Percentiles rank a stretch among this genome's conserved stretches.
phyloP scores from a whole-genome alignment of 2,329 filamentous ascomycete species.

The Talaromyces funiculosus region DNA sequence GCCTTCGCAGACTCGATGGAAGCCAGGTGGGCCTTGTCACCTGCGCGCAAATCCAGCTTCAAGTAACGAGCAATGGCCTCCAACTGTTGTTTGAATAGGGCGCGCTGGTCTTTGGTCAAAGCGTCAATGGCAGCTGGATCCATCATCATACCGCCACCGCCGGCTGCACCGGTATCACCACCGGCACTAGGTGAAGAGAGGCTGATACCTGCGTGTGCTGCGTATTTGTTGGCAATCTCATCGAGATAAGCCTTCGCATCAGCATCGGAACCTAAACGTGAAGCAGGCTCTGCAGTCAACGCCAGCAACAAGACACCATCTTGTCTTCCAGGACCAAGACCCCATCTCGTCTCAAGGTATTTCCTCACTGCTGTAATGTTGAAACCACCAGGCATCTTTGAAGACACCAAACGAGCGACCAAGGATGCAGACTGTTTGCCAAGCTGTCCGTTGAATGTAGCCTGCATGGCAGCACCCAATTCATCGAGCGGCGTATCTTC shows the following conservation, averaged over 20 bases:
- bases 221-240: constrained; percentile 83
- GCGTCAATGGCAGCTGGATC: constrained; percentile 95
- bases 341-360: constrained; percentile 92
- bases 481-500: constrained; percentile 97
- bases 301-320: constrained; percentile 84
- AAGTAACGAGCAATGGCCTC: constrained; percentile 92
- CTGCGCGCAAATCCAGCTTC: constrained; percentile 93
- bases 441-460: constrained; percentile 96
- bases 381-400: constrained; percentile 99
- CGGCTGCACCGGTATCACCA: constrained; percentile 62
- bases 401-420: constrained; percentile 90
- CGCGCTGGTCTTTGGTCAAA: constrained; percentile 91
- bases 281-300: constrained; percentile 84
- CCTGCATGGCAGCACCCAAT: constrained; percentile 89
- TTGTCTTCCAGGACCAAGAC: constrained; percentile 76
- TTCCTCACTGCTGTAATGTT: constrained; percentile 96
- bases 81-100: constrained; percentile 96
- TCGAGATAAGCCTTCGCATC: constrained; percentile 94
- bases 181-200: constrained; percentile 67
- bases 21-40: constrained; percentile 84
- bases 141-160: constrained; percentile 93
- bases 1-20: constrained; percentile 81
- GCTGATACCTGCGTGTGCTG: constrained; percentile 73
- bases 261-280: constrained; percentile 79
- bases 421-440: constrained; percentile 94